Base-by-base conservation (phyloP, 768 basidiomycete genomes). In the Mycena rosella region DNA sequence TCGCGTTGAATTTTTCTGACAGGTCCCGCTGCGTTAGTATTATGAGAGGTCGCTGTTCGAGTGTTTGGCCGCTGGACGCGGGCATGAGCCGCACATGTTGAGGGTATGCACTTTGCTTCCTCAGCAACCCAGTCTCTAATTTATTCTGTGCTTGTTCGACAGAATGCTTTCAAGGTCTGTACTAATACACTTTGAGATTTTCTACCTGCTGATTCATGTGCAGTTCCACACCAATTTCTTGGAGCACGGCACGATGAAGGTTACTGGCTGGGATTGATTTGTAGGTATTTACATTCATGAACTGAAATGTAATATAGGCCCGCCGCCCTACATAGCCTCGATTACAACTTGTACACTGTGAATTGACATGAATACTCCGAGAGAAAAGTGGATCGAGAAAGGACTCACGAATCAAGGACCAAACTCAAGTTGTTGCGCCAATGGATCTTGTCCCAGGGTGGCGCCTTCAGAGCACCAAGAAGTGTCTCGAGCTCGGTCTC, bases 1-100 rank as follows among this genome's bases (percentile, higher is more conserved):
- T 38, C 17, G 27, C 7, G 17, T n/a, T 42, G 27, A 24, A 4
- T 32, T 14, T 32, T 14, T 24, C 18, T 56, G 11, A 48, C 18
- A 29, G 6, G 18, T 5, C 49, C 26, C 22, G 18, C 47, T 45
- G 48, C 29, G 57, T 3, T 54, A 82, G 78, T 85, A 85, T 59
- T 85, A 85, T 65, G 83, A 85, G 26, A 75, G 81, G 8, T 68
- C 82, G 5, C 56, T 85, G 60, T 73, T 77, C 67, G 84, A 86
- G 66, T 86, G 84, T 59, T 60, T 85, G 74, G 78, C 76, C 60
- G 74, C 78, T 3, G 84, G 84, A 20, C 77, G 81, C 17, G 84
- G 81, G 0, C 84, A 86, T 66, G 83, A 86, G 73, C 84, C 84
- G 0, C 84, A 86, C 74, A 85, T 85, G 81, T 73, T 85, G 29